Percentiles rank a stretch among this genome's conserved stretches.
phyloP scores from a whole-genome alignment of 2,329 filamentous ascomycete species.

The Diaporthe batatas region DNA sequence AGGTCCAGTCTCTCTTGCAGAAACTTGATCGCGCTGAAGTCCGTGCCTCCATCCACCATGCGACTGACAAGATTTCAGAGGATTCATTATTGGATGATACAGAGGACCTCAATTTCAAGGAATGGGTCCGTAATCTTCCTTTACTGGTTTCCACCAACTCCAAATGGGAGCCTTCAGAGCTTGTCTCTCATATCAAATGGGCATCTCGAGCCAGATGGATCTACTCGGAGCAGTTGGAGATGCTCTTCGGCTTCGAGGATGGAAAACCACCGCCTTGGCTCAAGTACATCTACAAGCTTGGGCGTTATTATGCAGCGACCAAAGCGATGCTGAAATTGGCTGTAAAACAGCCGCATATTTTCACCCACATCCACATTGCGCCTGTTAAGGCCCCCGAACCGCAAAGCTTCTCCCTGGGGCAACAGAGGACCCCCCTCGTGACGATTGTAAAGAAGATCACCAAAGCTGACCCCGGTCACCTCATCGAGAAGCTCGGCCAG shows the following conservation, averaged over 20 bases:
- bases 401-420: neutral
- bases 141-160: neutral
- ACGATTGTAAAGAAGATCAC: constrained; percentile 16
- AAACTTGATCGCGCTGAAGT: neutral
- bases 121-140: neutral
- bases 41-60: neutral
- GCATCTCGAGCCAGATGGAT: constrained; percentile 44
- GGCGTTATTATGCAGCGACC: constrained; percentile 47
- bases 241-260: constrained; percentile 35
- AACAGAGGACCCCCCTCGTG: constrained; percentile 1
- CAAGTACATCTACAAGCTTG: constrained; percentile 46
- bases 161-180: neutral
- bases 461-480: neutral
- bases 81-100: neutral
- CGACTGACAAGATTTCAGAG: neutral
- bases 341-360: constrained; percentile 44
- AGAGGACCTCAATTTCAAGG: neutral
- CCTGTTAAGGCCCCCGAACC: constrained; percentile 19
- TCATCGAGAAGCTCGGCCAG: constrained; percentile 24
- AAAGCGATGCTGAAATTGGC: constrained; percentile 50
- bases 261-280: constrained; percentile 41
- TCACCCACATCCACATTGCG: constrained; percentile 45
- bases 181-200: neutral
- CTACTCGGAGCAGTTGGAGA: constrained; percentile 45
- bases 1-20: neutral